A percentile compares a stretch with the other conserved stretches of the same genome.
These are phyloP conservation scores for Colletotrichum truncatum DNA, from an alignment of 2,329 filamentous ascomycete genomes.

Conservation along the genomic window DNA sequence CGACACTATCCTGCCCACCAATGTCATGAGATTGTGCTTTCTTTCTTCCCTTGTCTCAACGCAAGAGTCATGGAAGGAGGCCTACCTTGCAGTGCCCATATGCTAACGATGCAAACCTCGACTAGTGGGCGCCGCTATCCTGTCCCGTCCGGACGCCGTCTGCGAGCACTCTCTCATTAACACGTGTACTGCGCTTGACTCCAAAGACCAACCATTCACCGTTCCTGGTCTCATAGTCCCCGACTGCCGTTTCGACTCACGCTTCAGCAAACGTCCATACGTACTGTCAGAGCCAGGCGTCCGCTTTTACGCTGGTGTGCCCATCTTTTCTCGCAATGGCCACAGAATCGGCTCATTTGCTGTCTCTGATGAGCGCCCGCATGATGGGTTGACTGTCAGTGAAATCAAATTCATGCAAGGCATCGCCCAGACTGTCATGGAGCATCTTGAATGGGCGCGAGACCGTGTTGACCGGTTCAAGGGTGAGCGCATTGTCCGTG, in stretches of 20 bases:
- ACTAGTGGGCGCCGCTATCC: slow-evolving; percentile 33
- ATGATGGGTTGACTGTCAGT: slow-evolving; percentile 55
- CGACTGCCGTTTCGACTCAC: slow-evolving; percentile 41
- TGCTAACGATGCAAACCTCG: slow-evolving; percentile 7
- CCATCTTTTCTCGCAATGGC: slow-evolving; percentile 63
- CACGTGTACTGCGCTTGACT: slow-evolving; percentile 36
- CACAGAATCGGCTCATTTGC: slow-evolving; percentile 69
- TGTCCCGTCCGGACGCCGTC: slow-evolving; percentile 43
- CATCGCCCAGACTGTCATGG: slow-evolving; percentile 64
- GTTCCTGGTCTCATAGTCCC: slow-evolving; percentile 39
- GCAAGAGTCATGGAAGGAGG: neutral
- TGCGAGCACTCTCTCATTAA: slow-evolving; percentile 40
- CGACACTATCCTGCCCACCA: too few relatives aligned
- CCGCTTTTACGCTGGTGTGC: slow-evolving; percentile 57
- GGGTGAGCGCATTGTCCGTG: slow-evolving; percentile 62
- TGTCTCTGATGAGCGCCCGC: slow-evolving; percentile 66
- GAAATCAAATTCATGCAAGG: slow-evolving; percentile 65
- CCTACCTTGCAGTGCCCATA: neutral
- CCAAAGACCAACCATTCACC: slow-evolving; percentile 36
- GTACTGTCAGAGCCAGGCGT: slow-evolving; percentile 42
- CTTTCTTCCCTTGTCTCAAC: neutral
- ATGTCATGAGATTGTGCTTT: too few relatives aligned
- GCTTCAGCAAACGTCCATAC: slow-evolving; percentile 43
- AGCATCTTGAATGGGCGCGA: slow-evolving; percentile 67
- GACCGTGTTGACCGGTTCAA: slow-evolving; percentile 60